A percentile compares a stretch with the other conserved stretches of the same genome.
Evolutionary conservation across 495 filamentous ascomycete species (phyloP).

Genomic region (Trypethelium eluteriae): DNA sequence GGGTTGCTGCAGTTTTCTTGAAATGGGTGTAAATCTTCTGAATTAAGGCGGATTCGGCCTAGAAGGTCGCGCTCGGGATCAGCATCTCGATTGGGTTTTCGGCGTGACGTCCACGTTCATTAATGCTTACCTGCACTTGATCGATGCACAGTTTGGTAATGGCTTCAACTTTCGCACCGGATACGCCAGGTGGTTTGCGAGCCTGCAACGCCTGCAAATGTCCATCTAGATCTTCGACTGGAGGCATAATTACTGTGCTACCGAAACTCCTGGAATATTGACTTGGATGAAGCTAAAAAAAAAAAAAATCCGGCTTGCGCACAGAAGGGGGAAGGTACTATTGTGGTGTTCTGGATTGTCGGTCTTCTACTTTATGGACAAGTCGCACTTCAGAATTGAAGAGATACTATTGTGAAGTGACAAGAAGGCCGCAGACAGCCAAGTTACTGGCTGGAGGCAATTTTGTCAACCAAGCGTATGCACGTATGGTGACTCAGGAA

Average conservation of each 20-base stretch:
- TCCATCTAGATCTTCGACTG: constrained; percentile 84
- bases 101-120: neutral
- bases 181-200: constrained; percentile 88
- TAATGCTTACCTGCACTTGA: constrained; percentile 80
- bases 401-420: constrained; percentile 11
- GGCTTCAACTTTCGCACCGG: constrained; percentile 76
- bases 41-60: constrained; percentile 93
- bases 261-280: neutral
- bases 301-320: neutral
- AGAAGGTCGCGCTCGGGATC: constrained; percentile 17
- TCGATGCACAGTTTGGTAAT: constrained; percentile 78
- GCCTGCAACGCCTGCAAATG: constrained; percentile 84
- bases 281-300: neutral
- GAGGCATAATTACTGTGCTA: constrained; percentile 51
- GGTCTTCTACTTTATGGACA: constrained; percentile 1
- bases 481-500: too few relatives aligned
- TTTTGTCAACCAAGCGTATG: neutral
- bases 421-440: neutral
- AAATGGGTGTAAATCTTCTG: constrained; percentile 95
- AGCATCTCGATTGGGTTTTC: neutral
- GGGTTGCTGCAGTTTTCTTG: constrained; percentile 87
- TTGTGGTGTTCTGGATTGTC: neutral
- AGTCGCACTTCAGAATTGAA: neutral
- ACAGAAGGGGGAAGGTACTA: constrained; percentile 6
- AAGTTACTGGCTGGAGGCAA: neutral